phyloP scores from a whole-genome alignment of 2,329 filamentous ascomycete species.

The Nemania diffusa region DNA sequence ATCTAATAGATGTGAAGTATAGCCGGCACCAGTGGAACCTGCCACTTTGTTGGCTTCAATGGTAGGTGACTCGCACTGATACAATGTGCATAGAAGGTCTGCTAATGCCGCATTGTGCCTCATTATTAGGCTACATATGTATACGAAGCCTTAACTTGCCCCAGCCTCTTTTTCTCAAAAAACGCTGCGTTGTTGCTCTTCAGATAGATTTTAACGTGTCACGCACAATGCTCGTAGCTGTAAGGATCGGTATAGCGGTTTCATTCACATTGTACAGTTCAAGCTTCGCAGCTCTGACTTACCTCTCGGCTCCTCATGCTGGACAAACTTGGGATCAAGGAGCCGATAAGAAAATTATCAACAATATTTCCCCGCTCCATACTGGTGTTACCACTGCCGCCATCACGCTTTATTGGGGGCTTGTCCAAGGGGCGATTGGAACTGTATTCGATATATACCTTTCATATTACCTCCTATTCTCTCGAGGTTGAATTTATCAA shows the following conservation, averaged over 20 bases:
- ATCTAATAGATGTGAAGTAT: not conserved
- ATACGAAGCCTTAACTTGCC: slow-evolving; percentile 1
- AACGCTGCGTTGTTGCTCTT: not conserved
- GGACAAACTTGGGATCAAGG: slow-evolving; percentile 2
- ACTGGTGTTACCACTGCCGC: not conserved
- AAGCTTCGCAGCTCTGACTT: slow-evolving; percentile 1
- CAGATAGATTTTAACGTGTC: slow-evolving; percentile 3
- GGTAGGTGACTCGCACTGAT: not conserved
- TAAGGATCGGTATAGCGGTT: slow-evolving; percentile 4
- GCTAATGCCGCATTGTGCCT: not conserved
- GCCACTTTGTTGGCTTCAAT: slow-evolving; percentile 3
- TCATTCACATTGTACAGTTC: slow-evolving; percentile 1
- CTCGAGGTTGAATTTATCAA: not conserved
- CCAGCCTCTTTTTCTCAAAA: not conserved
- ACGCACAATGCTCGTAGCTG: slow-evolving; percentile 1
- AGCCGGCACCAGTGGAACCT: slow-evolving; percentile 5
- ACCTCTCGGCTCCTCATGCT: slow-evolving; percentile 6
- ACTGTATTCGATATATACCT: slow-evolving; percentile 3
- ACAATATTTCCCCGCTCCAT: not conserved
- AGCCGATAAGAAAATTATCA: not conserved
- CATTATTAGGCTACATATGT: not conserved
- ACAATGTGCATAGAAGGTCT: not conserved
- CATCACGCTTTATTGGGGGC: slow-evolving; percentile 1
- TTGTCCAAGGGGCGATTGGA: slow-evolving; percentile 1
- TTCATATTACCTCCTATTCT: slow-evolving; percentile 4